Evolutionary conservation across 441 rosid species (phyloP), one percentile per base, ranked within the genome.

Genomic region (Adansonia rubrostipa): DNA sequence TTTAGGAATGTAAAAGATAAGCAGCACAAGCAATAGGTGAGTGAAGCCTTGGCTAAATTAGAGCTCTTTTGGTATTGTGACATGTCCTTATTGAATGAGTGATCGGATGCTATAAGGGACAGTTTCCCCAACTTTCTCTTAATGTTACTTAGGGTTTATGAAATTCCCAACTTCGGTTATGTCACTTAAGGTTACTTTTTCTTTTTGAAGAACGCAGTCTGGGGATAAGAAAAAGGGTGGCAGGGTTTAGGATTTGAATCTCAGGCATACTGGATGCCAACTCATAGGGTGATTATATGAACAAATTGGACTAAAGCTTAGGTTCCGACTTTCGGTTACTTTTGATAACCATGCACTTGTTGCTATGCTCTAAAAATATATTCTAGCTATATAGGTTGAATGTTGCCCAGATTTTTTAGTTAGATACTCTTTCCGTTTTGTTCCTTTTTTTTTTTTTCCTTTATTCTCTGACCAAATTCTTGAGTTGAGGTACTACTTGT

Each of bases 401-500:
- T 28, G 33, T 53, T 51, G 5, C 9, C 15, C 61, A 8, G 22
- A 24, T 24, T 70, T 69, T 70, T 3, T 48, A 22, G 11, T 50
- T 6, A 50, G 73, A 70, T 15, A 7, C 20, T 14, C 28, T 33
- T 57, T 57, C 14, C 24, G 9, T 0, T 6, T 6, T 15, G 6
- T 14, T 53, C 8, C 5, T 33, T 4, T 44, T 44, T 9, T 4
- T 3, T 40, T 61, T 11, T 9, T 22, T 11, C 33, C 33, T 28
- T 28, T 28, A 4, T 72, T 72, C 51, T 73, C 65, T 42, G 76
- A 36, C 33, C 33, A 73, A 73, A 9, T 66, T 67, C 72, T 42
- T 67, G 44, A 54, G 50, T 51, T 36, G 51, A 54, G 15, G 54
- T 72, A 33, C 28, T 9, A 4, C 10, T 54, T 54, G 28, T 36